Conservation (phyloP, 2,329 filamentous ascomycete genomes). For the Colletotrichum lindemuthianum region DNA sequence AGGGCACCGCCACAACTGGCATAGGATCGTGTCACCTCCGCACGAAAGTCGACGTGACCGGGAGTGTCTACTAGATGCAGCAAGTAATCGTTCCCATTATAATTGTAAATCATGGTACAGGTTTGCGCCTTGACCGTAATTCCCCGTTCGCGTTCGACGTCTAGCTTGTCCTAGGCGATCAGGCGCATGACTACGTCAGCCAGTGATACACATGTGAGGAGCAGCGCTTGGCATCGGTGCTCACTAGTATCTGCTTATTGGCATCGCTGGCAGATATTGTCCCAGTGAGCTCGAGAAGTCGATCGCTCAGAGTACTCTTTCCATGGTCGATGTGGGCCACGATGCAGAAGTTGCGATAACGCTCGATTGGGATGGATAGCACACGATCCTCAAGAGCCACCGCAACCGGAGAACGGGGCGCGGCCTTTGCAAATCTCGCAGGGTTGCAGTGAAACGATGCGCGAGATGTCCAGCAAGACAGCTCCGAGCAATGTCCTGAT, state of each 20-base stretch:
- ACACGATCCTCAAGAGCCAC: slow-evolving; percentile 68
- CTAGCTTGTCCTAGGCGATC: slow-evolving; percentile 79
- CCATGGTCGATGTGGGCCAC: slow-evolving; percentile 99
- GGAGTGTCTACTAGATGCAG: slow-evolving; percentile 96
- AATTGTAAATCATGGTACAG: slow-evolving; percentile 95
- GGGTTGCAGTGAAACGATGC: slow-evolving; percentile 14
- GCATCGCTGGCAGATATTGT: slow-evolving; percentile 83
- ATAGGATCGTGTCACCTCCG: slow-evolving; percentile 95
- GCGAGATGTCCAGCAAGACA: not conserved
- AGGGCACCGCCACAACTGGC: slow-evolving; percentile 94
- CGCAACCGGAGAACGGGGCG: slow-evolving; percentile 35
- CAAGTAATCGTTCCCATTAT: slow-evolving; percentile 88
- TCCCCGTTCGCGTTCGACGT: slow-evolving; percentile 90
- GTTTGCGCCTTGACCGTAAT: slow-evolving; percentile 99
- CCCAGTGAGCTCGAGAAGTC: slow-evolving; percentile 91
- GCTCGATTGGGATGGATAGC: slow-evolving; percentile 78
- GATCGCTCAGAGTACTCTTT: slow-evolving; percentile 94
- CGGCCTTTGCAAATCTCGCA: slow-evolving; percentile 19
- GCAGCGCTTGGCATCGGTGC: not conserved
- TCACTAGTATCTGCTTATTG: slow-evolving; percentile 88
- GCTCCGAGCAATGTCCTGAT: too few relatives aligned
- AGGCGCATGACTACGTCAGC: slow-evolving; percentile 14
- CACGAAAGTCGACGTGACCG: slow-evolving; percentile 96
- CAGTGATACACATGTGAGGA: too few relatives aligned
- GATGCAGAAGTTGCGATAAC: slow-evolving; percentile 96